Conservation (phyloP, 176 grass and related monocot species). For the Hyparrhenia diplandra region DNA sequence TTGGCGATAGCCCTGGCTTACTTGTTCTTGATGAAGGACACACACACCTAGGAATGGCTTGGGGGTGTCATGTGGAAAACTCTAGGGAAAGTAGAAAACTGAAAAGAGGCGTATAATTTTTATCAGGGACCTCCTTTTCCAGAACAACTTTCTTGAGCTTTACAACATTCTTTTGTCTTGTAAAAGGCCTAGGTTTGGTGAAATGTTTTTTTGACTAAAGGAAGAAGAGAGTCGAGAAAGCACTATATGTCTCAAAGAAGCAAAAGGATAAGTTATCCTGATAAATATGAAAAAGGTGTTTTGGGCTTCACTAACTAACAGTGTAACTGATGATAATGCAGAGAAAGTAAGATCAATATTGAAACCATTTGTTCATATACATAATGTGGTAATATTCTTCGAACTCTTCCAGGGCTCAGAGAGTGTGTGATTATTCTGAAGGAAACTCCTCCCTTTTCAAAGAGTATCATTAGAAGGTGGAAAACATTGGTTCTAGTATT, state of each 20-base stretch:
- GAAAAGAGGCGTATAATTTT: slow-evolving; percentile 81
- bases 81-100: slow-evolving; percentile 72
- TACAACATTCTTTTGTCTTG: slow-evolving; percentile 92
- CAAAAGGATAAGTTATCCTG: slow-evolving; percentile 41
- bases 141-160: slow-evolving; percentile 92
- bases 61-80: slow-evolving; percentile 75
- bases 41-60: slow-evolving; percentile 92
- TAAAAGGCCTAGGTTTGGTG: slow-evolving; percentile 78
- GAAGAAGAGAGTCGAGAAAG: slow-evolving; percentile 36
- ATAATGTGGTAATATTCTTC: slow-evolving; percentile 85
- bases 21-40: slow-evolving; percentile 91
- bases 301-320: slow-evolving; percentile 85
- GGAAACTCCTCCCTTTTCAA: slow-evolving; percentile 51
- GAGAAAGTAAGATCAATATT: slow-evolving; percentile 78
- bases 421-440: slow-evolving; percentile 67
- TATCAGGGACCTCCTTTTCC: slow-evolving; percentile 94
- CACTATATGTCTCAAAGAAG: slow-evolving; percentile 41
- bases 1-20: slow-evolving; percentile 74
- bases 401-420: slow-evolving; percentile 74
- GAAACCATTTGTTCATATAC: slow-evolving; percentile 93
- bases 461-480: slow-evolving; percentile 77
- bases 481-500: slow-evolving; percentile 66
- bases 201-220: slow-evolving; percentile 75
- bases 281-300: slow-evolving; percentile 72
- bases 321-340: slow-evolving; percentile 75